These are phyloP conservation scores for Neurospora sp. DNA, from an alignment of 2,329 filamentous ascomycete species.

Conservation along the genomic window DNA sequence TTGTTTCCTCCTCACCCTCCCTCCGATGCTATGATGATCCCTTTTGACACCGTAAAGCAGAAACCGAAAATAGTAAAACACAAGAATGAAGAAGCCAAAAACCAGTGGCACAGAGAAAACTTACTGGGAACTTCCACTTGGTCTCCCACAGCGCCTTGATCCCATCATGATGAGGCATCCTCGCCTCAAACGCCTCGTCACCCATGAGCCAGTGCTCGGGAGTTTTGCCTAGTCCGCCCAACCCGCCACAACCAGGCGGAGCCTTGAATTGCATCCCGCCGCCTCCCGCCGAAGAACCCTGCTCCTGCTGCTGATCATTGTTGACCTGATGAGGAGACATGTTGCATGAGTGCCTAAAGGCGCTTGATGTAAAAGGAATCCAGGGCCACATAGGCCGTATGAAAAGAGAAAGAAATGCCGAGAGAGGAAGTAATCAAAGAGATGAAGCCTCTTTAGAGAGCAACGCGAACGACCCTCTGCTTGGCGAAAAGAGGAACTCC, in stretches of 20 bases:
- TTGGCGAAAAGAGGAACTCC: slow-evolving; percentile 22
- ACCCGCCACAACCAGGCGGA: neutral
- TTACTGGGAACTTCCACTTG: slow-evolving; percentile 61
- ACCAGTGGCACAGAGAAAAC: slow-evolving; percentile 14
- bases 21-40: neutral
- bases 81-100: neutral
- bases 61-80: neutral
- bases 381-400: neutral
- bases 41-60: neutral
- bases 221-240: neutral
- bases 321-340: slow-evolving; percentile 23
- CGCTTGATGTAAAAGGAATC: neutral
- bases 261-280: neutral
- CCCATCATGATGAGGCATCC: slow-evolving; percentile 48
- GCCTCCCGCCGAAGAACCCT: neutral
- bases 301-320: neutral
- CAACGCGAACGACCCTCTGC: slow-evolving; percentile 23
- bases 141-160: slow-evolving; percentile 62
- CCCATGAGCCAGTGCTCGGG: slow-evolving; percentile 34
- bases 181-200: slow-evolving; percentile 29
- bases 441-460: slow-evolving; percentile 9
- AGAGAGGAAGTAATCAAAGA: neutral
- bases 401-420: neutral
- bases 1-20: slow-evolving; percentile 1
- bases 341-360: neutral